Evolutionary conservation across 305 asterid genomes (phyloP).

Genomic region (Withania somnifera): DNA sequence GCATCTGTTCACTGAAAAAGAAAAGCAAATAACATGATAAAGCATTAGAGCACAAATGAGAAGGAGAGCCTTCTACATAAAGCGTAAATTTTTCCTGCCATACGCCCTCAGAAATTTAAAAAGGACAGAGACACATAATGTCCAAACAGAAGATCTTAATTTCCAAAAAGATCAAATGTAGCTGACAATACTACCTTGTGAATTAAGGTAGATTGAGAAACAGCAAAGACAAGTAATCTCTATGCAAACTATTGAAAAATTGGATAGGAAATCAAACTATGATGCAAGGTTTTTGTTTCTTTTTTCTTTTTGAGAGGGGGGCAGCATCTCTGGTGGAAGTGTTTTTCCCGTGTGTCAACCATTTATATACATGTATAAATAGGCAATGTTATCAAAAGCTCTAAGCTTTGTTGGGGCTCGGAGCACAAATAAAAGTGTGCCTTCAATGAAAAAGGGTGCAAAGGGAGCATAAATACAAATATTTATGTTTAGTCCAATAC

Average conservation of each 20-base stretch:
- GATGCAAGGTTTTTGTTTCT: neutral
- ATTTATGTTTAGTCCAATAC: too few species aligned
- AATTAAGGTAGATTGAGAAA: neutral
- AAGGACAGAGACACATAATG: neutral
- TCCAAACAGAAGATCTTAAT: neutral
- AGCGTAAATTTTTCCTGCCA: neutral
- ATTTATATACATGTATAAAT: neutral
- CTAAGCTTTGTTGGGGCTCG: too few species aligned
- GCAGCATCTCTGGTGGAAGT: neutral
- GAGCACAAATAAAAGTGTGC: too few species aligned
- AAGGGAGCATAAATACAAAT: too few species aligned
- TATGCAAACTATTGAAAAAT: neutral
- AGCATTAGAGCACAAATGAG: neutral
- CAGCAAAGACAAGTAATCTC: neutral
- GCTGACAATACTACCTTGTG: neutral
- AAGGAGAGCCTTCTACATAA: neutral
- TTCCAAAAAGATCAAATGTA: neutral
- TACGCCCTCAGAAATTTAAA: neutral
- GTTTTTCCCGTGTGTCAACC: neutral
- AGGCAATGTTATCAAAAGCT: too few species aligned
- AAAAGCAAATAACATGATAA: neutral
- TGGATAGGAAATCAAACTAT: slow-evolving; percentile 1
- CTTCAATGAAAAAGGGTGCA: too few species aligned
- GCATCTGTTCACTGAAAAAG: neutral
- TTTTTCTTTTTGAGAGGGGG: neutral